Evolutionary conservation across 1,139 yeast genomes (phyloP).

Genomic region (Starmera stellimalicola): DNA sequence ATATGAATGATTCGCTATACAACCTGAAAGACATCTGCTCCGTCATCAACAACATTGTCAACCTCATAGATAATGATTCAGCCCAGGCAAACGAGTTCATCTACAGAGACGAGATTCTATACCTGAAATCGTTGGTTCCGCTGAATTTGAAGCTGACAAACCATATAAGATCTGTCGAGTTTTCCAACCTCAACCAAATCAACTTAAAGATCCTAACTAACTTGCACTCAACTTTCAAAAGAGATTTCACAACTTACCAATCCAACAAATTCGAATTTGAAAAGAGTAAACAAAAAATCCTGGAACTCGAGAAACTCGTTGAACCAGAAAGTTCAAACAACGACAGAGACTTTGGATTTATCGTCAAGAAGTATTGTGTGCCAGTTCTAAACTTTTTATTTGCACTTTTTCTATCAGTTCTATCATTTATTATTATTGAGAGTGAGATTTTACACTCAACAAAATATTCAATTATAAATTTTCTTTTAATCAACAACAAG

Average conservation of each 20-base stretch:
- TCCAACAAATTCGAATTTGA: slow-evolving; percentile 36
- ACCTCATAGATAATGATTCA: background rate
- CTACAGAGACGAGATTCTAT: slow-evolving; percentile 28
- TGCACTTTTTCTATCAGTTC: slow-evolving; percentile 29
- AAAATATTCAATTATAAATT: slow-evolving; percentile 48
- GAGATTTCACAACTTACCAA: slow-evolving; percentile 15
- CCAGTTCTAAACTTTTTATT: slow-evolving; percentile 37
- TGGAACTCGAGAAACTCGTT: slow-evolving; percentile 33
- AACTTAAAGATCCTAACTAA: slow-evolving; percentile 12
- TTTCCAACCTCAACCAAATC: slow-evolving; percentile 14
- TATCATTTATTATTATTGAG: slow-evolving; percentile 52
- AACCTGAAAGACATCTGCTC: slow-evolving; percentile 57
- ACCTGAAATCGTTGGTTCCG: slow-evolving; percentile 20
- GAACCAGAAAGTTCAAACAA: slow-evolving; percentile 27
- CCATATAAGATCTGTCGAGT: slow-evolving; percentile 16
- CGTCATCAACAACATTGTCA: slow-evolving; percentile 33
- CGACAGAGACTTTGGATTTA: slow-evolving; percentile 19
- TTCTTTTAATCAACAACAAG: slow-evolving; percentile 26
- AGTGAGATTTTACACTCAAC: slow-evolving; percentile 75
- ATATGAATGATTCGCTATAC: slow-evolving; percentile 54
- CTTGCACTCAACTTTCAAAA: slow-evolving; percentile 15
- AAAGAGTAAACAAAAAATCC: slow-evolving; percentile 25
- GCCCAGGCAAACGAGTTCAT: slow-evolving; percentile 21
- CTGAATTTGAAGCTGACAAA: slow-evolving; percentile 12
- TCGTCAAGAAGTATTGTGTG: slow-evolving; percentile 24